Evolutionary conservation across 163 green algal species (phyloP), one percentile per base, ranked within the genome.

Genomic region (Scenedesmus sp.): DNA sequence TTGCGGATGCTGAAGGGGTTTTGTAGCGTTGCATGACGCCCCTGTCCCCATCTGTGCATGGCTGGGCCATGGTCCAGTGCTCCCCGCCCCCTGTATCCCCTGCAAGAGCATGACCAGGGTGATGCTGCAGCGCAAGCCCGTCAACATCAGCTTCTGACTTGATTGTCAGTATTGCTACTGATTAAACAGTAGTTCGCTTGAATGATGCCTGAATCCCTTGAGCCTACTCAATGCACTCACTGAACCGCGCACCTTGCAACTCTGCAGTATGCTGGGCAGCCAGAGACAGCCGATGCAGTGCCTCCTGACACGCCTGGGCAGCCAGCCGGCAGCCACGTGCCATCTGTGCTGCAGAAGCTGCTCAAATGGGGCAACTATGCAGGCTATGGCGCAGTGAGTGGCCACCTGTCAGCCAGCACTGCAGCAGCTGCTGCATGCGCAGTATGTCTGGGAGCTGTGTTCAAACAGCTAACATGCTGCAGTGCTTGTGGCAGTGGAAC

Each of bases 361-460:
- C 94, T 96, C 42, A 97, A 97, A 61, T 96, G 93, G 95, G 97
- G 95, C 16, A 94, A 98, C 86, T 98, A 98, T 83, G 76, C 84
- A 24, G 91, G 92, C 0, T 93, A 94, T 53, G 97, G 97, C 13
- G 33, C 88, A 37, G 65, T 76, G 65, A 76, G 65, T 76, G 65
- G 30, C 7, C 30, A 20, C 30, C 24, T 30, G 35, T 10, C 24
- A 37, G 49, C 49, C 56, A 30, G 18, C 56, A 68, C 53, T 30
- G 53, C 56, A 68, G 56, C 56, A 24, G 26, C 65, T 20, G 65
- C 65, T 22, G 61, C 61, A 68, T 13, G 7, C 15, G 61, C 26
- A 73, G 24, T 16, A 65, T n/a, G n/a, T n/a, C n/a, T n/a, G n/a
- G n/a, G n/a, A n/a, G n/a, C n/a, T n/a, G n/a, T n/a, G n/a, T n/a